Conservation (phyloP, 371 early-diverging fungal species). For the Rhizopus stolonifer region DNA sequence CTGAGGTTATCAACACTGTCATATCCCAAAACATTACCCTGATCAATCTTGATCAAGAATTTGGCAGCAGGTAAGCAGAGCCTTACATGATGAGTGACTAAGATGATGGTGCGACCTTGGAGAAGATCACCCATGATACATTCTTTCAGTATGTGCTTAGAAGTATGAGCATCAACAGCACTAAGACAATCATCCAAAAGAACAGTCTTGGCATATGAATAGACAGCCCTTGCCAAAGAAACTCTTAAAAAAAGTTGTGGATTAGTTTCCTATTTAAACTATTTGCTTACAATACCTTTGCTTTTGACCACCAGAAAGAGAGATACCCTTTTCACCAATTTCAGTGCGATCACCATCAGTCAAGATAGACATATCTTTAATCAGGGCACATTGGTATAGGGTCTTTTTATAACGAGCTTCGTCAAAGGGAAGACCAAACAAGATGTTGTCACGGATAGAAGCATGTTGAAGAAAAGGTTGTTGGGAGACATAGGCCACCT, state of each 20-base stretch:
- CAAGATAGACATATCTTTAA: slow-evolving; percentile 78
- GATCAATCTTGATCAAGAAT: slow-evolving; percentile 67
- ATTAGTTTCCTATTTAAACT: not conserved
- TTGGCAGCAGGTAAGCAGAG: slow-evolving; percentile 71
- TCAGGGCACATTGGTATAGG: slow-evolving; percentile 71
- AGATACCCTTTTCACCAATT: slow-evolving; percentile 88
- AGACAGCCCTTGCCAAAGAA: slow-evolving; percentile 79
- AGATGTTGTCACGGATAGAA: slow-evolving; percentile 80
- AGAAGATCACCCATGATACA: slow-evolving; percentile 71
- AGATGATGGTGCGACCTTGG: slow-evolving; percentile 73
- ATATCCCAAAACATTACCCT: slow-evolving; percentile 58
- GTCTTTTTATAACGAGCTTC: slow-evolving; percentile 65
- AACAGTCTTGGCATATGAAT: slow-evolving; percentile 69
- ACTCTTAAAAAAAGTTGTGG: slow-evolving; percentile 37
- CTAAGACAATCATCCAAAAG: slow-evolving; percentile 81
- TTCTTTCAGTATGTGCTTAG: slow-evolving; percentile 69
- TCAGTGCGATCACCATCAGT: slow-evolving; percentile 85
- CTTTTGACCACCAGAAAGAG: slow-evolving; percentile 87
- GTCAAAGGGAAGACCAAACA: slow-evolving; percentile 77
- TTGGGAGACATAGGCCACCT: slow-evolving; percentile 79
- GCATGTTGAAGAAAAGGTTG: slow-evolving; percentile 78
- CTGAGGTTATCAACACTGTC: slow-evolving; percentile 20
- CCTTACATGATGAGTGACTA: slow-evolving; percentile 86
- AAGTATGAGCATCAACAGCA: slow-evolving; percentile 87
- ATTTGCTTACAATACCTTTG: slow-evolving; percentile 52